Conservation (phyloP, 1,139 yeast species). For the Hyphopichia fennica region DNA sequence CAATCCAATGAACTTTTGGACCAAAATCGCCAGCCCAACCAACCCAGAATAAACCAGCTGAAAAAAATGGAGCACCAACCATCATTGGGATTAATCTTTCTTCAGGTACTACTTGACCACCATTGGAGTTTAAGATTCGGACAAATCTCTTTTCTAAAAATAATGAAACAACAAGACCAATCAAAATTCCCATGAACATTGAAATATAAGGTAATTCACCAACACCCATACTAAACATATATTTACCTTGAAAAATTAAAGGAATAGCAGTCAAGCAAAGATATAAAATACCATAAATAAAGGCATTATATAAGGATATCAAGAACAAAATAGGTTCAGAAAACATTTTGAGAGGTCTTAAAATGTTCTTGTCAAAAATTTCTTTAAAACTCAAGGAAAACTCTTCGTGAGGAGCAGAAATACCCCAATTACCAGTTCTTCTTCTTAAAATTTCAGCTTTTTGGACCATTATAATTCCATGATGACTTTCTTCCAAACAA, state of each 20-base stretch:
- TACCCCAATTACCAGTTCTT: conserved; percentile 62
- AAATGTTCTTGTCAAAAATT: conserved; percentile 60
- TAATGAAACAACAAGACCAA: conserved; percentile 45
- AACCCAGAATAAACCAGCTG: conserved; percentile 74
- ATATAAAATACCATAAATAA: conserved; percentile 79
- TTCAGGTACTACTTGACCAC: conserved; percentile 66
- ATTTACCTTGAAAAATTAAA: conserved; percentile 58
- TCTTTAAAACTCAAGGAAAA: conserved; percentile 58
- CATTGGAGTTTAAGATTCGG: conserved; percentile 40
- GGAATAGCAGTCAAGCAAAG: conserved; percentile 75
- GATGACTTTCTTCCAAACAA: conserved; percentile 43
- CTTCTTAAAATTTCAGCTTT: conserved; percentile 59
- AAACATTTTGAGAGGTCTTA: conserved; percentile 68
- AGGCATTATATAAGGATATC: conserved; percentile 73
- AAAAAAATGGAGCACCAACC: conserved; percentile 60
- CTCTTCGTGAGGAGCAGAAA: conserved; percentile 76
- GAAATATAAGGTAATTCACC: conserved; percentile 60
- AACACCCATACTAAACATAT: conserved; percentile 50
- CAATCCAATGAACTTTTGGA: conserved; percentile 67
- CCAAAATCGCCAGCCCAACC: conserved; percentile 77
- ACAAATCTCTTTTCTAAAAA: conserved; percentile 17
- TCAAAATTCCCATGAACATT: conserved; percentile 54
- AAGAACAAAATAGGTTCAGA: conserved; percentile 73
- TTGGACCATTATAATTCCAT: conserved; percentile 43
- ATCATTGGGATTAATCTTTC: conserved; percentile 70